Base-by-base conservation (phyloP, 306 rosid genomes). In the Abrus pulchellus region DNA sequence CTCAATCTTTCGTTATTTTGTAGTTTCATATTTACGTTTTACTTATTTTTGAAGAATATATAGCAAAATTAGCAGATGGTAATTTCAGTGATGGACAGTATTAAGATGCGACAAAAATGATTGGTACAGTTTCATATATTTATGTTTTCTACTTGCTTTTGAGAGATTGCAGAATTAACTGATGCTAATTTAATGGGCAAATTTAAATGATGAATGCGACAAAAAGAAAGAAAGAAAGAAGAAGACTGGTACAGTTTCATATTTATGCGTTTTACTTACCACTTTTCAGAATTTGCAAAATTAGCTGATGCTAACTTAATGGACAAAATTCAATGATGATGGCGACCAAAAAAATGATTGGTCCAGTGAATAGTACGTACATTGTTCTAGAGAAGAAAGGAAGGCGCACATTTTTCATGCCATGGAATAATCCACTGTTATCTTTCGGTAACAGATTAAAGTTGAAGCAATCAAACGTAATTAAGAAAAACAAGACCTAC, bases 331-430 rank as follows among this genome's bases (percentile, higher is more conserved):
- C 59, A 70, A 68, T 45, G 50, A 57, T 45, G 57, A 55, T n/a
- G 7, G 49, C 2, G 30, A 68, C 40, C 20, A 6, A 68, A 68
- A 20, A 78, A n/a, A 68, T 68, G 29, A 43, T 54, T 78, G 68
- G 59, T 67, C 28, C 33, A 57, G 52, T 52, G 53, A 64, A 36
- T 36, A 47, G 33, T 14, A 33, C 5, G 11, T 50, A 29, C 10
- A 62, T 12, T 70, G 33, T 59, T 61, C 55, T 27, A 48, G 32
- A 49, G 7, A 0, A 30, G 40, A 54, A 56, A 67, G 56, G 28
- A 53, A 53, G 13, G 49, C 44, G 38, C 79, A 80, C 49, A 80
- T 72, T 72, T 80, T 61, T 38, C 78, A 80, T 72, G 64, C 78
- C 13, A 30, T 30, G 20, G 40, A 78, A 67, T 67, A 52, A 78